Evolutionary conservation across 192 early-diverging fungal species (phyloP).

Genomic region (Powellomyces hirtus): DNA sequence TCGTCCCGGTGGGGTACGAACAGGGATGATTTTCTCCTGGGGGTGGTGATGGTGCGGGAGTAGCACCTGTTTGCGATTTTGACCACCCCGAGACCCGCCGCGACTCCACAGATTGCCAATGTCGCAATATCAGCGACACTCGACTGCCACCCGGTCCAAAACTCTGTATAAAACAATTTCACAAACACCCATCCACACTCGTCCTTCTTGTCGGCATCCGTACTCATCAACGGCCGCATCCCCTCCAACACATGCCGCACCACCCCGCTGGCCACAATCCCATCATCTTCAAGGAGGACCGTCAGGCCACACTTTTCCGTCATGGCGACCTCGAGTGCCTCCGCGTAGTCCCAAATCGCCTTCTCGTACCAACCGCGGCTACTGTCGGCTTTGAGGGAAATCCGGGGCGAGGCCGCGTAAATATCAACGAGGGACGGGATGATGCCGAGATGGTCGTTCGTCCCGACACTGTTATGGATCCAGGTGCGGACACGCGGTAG

Average conservation of each 20-base stretch:
- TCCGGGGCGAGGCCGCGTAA: neutral
- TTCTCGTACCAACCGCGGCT: neutral
- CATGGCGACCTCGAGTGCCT: neutral
- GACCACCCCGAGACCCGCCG: neutral
- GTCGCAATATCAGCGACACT: neutral
- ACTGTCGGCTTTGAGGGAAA: neutral
- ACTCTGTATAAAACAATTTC: slow-evolving; percentile 1
- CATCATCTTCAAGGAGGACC: neutral
- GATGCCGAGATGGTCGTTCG: neutral
- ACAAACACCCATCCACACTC: slow-evolving; percentile 3
- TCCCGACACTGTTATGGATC: neutral
- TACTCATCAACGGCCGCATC: neutral
- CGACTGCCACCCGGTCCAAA: neutral
- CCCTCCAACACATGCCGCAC: neutral
- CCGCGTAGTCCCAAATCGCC: neutral
- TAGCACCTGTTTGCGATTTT: neutral
- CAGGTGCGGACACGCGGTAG: neutral
- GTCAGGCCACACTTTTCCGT: neutral
- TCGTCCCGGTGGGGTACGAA: neutral
- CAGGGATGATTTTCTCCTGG: too few relatives aligned
- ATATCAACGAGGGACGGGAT: neutral
- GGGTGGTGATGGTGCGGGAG: neutral
- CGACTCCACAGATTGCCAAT: neutral
- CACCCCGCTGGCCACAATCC: neutral
- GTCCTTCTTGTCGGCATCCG: neutral